These are phyloP conservation scores for Solanum rostratum DNA, from an alignment of 257 asterid genomes.

Conservation along the genomic window DNA sequence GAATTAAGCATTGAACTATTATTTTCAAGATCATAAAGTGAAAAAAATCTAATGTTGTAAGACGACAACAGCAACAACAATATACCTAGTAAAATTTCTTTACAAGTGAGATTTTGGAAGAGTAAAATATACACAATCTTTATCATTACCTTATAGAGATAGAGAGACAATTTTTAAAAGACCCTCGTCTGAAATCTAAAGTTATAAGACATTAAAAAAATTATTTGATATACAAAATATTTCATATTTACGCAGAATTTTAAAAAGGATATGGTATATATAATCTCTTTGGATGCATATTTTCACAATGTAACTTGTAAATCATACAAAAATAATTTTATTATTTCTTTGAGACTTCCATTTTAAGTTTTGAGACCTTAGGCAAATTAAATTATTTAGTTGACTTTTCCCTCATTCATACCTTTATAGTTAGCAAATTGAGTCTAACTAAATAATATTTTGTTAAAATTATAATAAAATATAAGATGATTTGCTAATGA, in stretches of 20 bases:
- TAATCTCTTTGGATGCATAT: background rate
- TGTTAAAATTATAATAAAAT: background rate
- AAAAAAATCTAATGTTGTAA: background rate
- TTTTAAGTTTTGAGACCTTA: background rate
- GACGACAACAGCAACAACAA: too few relatives aligned
- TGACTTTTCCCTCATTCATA: background rate
- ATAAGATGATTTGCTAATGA: background rate
- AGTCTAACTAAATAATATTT: too few relatives aligned
- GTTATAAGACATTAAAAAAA: background rate
- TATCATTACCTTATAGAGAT: too few relatives aligned
- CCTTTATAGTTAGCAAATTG: background rate
- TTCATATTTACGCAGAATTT: background rate
- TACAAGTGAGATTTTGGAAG: fast-evolving
- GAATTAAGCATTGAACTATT: background rate
- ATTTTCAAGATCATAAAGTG: background rate
- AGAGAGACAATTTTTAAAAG: too few relatives aligned
- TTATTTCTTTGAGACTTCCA: background rate
- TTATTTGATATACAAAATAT: fast-evolving
- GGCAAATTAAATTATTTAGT: background rate
- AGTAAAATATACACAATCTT: too few relatives aligned
- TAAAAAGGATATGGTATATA: background rate
- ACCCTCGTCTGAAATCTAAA: background rate
- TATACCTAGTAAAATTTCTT: too few relatives aligned
- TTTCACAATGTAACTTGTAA: background rate
- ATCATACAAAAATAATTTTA: background rate